These are phyloP conservation scores for Pisolithus marmoratus DNA, from an alignment of 768 basidiomycete species.

Conservation along the genomic window DNA sequence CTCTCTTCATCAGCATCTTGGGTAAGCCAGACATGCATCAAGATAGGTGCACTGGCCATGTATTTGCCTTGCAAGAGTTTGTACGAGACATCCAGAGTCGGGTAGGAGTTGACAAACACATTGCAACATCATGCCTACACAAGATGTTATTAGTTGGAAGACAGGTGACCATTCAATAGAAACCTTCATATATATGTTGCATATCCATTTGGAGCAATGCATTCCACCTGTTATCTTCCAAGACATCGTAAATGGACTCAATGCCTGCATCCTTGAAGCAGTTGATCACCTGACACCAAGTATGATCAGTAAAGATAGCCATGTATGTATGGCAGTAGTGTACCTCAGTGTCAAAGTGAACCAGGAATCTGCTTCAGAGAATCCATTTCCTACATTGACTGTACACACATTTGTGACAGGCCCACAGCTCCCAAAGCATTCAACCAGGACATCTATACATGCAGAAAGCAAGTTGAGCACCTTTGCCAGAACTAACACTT, in stretches of 20 bases:
- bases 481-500: constrained; percentile 81
- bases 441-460: constrained; percentile 91
- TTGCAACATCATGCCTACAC: constrained; percentile 85
- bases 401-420: constrained; percentile 96
- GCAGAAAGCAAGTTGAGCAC: constrained; percentile 88
- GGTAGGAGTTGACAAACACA: constrained; percentile 95
- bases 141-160: background rate
- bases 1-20: constrained; percentile 79
- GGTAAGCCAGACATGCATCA: constrained; percentile 70
- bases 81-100: constrained; percentile 87
- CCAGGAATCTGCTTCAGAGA: constrained; percentile 95
- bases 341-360: constrained; percentile 89
- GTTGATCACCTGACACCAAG: constrained; percentile 58
- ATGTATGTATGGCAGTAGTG: constrained; percentile 10
- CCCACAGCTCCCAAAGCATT: constrained; percentile 97
- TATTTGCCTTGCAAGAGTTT: constrained; percentile 85
- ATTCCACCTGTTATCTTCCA: constrained; percentile 90
- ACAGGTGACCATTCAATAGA: background rate
- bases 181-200: constrained; percentile 68
- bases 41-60: constrained; percentile 79
- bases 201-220: constrained; percentile 79
- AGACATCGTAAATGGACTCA: constrained; percentile 92
- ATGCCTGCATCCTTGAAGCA: constrained; percentile 79
- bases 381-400: constrained; percentile 97
- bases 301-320: constrained; percentile 1